Evolutionary conservation across 768 basidiomycete genomes (phyloP).

Genomic region (Xerocomus brunneocitrinus): DNA sequence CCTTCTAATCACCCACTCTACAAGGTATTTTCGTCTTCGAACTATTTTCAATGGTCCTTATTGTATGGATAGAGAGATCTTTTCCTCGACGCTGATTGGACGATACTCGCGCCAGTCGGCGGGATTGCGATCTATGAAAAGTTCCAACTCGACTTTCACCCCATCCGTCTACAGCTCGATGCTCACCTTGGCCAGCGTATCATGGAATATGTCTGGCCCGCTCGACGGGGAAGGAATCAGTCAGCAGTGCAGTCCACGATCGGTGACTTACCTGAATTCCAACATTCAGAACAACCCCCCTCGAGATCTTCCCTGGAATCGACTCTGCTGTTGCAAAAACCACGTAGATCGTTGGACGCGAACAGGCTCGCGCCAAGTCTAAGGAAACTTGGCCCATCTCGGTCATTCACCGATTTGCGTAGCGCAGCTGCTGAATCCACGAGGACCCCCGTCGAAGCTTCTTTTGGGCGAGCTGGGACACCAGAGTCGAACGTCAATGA

Average conservation of each 20-base stretch:
- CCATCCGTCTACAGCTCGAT: constrained; percentile 83
- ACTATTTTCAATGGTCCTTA: constrained; percentile 4
- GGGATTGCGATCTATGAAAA: constrained; percentile 87
- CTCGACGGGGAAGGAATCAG: constrained; percentile 38
- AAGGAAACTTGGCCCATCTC: constrained; percentile 53
- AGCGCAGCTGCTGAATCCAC: constrained; percentile 37
- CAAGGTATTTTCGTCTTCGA: constrained; percentile 43
- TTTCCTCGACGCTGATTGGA: constrained; percentile 78
- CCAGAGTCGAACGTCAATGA: constrained; percentile 20
- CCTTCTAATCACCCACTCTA: constrained; percentile 64
- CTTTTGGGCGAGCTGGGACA: constrained; percentile 7
- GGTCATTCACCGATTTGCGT: constrained; percentile 69
- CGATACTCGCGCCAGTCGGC: constrained; percentile 82
- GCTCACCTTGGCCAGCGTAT: constrained; percentile 74
- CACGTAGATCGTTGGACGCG: constrained; percentile 33
- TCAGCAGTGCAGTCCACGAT: background rate
- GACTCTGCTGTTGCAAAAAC: constrained; percentile 33
- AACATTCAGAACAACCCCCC: constrained; percentile 17
- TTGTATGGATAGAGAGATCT: constrained; percentile 49
- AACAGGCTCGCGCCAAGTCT: constrained; percentile 37
- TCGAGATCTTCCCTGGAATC: constrained; percentile 50
- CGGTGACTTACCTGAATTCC: constrained; percentile 13
- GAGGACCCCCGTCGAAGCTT: constrained; percentile 11
- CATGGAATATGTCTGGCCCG: constrained; percentile 86
- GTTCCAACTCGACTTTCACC: constrained; percentile 79